Percentiles rank a stretch among this genome's conserved stretches.
These are phyloP conservation scores for Margaritispora aquatica DNA, from an alignment of 495 filamentous ascomycete species.

Conservation along the genomic window DNA sequence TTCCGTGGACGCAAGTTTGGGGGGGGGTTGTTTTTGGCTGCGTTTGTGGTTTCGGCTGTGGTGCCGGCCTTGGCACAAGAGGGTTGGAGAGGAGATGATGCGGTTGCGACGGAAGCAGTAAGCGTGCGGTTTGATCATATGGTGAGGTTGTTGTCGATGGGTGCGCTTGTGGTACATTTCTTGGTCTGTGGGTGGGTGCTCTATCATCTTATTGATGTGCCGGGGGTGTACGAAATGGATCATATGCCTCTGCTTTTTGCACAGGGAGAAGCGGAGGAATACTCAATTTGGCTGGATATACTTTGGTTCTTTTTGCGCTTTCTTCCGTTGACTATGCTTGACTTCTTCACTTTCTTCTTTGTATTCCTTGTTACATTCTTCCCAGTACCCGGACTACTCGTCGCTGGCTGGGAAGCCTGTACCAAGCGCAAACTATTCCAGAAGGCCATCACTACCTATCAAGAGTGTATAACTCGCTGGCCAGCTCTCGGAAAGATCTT, in stretches of 20 bases:
- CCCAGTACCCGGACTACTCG: too few species aligned
- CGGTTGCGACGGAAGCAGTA: background rate
- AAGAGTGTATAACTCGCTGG: too few species aligned
- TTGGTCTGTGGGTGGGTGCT: background rate
- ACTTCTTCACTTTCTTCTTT: too few species aligned
- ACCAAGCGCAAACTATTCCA: too few species aligned
- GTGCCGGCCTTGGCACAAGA: background rate
- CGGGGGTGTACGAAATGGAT: background rate
- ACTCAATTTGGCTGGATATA: too few species aligned
- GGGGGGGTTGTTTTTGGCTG: background rate
- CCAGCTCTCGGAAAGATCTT: too few species aligned
- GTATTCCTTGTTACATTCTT: too few species aligned
- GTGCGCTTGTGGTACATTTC: background rate
- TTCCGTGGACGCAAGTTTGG: background rate
- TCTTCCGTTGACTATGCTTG: too few species aligned
- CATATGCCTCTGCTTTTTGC: background rate
- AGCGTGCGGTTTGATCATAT: background rate
- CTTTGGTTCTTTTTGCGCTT: too few species aligned
- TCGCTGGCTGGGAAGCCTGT: too few species aligned
- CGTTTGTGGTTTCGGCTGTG: background rate
- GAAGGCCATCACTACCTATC: too few species aligned
- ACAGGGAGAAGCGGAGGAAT: too few species aligned
- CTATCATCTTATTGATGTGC: background rate
- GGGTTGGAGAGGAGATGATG: background rate
- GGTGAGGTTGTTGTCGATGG: background rate